Conservation (phyloP, 305 asterid species). For the Fraxinus sp. region DNA sequence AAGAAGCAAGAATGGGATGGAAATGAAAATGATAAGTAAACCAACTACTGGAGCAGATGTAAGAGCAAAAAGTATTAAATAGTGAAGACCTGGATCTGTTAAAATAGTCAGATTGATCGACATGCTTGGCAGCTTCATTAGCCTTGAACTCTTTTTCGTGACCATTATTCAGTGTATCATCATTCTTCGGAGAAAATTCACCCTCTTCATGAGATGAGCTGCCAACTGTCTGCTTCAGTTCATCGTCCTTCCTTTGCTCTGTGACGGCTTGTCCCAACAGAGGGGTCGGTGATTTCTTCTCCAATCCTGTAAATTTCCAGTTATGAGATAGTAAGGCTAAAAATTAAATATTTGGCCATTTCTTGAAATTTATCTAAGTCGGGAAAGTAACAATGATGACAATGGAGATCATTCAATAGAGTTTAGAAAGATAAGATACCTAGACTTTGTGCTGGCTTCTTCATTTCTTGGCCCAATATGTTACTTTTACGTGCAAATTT, state of each 20-base stretch:
- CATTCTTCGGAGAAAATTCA: constrained; percentile 51
- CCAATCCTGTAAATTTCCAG: constrained; percentile 35
- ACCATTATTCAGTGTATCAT: constrained; percentile 42
- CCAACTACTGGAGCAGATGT: not conserved
- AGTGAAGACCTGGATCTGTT: constrained; percentile 59
- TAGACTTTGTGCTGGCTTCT: constrained; percentile 34
- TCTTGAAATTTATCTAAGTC: constrained; percentile 2
- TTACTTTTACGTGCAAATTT: constrained; percentile 39
- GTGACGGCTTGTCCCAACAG: constrained; percentile 25
- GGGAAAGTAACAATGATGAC: constrained; percentile 15
- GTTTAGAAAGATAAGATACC: constrained; percentile 32
- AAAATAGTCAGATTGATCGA: constrained; percentile 35
- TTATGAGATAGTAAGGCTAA: not conserved
- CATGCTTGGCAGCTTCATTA: constrained; percentile 29
- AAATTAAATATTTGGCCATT: constrained; percentile 5
- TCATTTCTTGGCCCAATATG: constrained; percentile 29
- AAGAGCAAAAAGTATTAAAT: constrained; percentile 8
- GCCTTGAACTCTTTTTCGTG: constrained; percentile 31
- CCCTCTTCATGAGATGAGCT: constrained; percentile 55
- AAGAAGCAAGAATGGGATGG: not conserved
- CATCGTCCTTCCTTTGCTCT: constrained; percentile 34
- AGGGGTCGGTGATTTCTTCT: constrained; percentile 32
- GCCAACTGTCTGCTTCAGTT: constrained; percentile 27
- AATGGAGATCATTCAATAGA: constrained; percentile 10
- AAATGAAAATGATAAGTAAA: not conserved